Evolutionary conservation across 176 grass and related monocot species (phyloP), one percentile per base, ranked within the genome.

Genomic region (Chloris gayana): DNA sequence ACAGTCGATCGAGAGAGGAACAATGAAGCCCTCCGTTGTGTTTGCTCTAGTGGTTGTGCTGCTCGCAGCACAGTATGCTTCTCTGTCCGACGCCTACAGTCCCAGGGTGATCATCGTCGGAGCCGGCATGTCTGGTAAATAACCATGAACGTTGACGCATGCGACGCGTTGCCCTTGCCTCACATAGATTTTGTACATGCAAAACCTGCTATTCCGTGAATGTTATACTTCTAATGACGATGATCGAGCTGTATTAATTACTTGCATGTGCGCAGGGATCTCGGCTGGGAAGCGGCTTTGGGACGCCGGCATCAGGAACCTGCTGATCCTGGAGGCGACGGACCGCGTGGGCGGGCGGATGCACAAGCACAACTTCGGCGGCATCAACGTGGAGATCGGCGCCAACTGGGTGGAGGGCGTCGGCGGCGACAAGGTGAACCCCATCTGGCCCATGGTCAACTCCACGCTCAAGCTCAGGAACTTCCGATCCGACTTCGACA

Each of bases 391-490:
- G 30, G 87, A 96, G 90, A 50, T 86, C 3, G 93, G 90, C 1
- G 93, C 90, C 42, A 92, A 92, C 75, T 96, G 93, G 93, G 87
- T 96, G 50, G 93, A 96, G 76, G 93, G 93, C 5, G 82, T 95
- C 22, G 67, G 83, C 39, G 85, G 87, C 29, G 9, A 17, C 25
- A 22, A 78, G 69, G 15, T 90, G 49, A 95, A 95, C 64, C 89
- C 93, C 45, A 92, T 95, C 24, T 95, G 89, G 93, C 45, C 42
- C 38, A 86, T 92, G 24, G 93, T 83, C n/a, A 87, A 92, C 25
- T 34, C 84, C 44, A 79, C 74, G 21, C 84, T 95, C 81, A 77
- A 78, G 34, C 93, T 95, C 18, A 70, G 74, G 13, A 92, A 76
- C 49, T 95, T 92, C 82, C 77, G 7, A 70, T 88, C 93, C 14